Conservation (phyloP, 768 basidiomycete species). For the Megacollybia marginata region DNA sequence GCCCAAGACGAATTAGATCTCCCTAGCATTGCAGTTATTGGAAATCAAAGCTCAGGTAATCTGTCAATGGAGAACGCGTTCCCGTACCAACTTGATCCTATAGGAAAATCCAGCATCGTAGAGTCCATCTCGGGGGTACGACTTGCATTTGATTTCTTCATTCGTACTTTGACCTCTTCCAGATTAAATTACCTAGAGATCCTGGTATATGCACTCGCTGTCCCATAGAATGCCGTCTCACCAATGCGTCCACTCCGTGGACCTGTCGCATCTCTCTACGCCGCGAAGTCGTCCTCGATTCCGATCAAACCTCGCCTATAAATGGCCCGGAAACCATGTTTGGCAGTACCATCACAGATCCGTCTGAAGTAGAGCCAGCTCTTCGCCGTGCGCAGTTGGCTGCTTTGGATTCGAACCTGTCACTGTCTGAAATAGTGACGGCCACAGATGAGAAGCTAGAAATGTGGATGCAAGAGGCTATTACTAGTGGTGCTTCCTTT, state of each 20-base stretch:
- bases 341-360: slow-evolving; percentile 21
- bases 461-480: neutral
- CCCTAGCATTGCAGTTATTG: slow-evolving; percentile 43
- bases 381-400: slow-evolving; percentile 43
- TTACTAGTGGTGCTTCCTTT: slow-evolving; percentile 12
- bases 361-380: slow-evolving; percentile 30
- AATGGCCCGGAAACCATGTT: slow-evolving; percentile 2
- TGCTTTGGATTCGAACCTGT: slow-evolving; percentile 27
- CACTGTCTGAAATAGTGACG: slow-evolving; percentile 6
- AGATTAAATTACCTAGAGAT: slow-evolving; percentile 43
- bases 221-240: slow-evolving; percentile 29
- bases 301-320: slow-evolving; percentile 18
- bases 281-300: slow-evolving; percentile 13
- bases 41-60: slow-evolving; percentile 43
- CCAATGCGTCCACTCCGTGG: slow-evolving; percentile 17
- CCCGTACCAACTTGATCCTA: neutral
- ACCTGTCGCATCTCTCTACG: slow-evolving; percentile 36
- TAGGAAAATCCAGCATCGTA: slow-evolving; percentile 36
- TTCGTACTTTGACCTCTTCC: neutral
- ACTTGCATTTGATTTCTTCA: slow-evolving; percentile 1
- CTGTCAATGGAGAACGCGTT: neutral
- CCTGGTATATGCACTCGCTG: slow-evolving; percentile 39
- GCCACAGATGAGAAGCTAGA: neutral
- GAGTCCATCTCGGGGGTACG: slow-evolving; percentile 42
- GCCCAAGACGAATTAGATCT: slow-evolving; percentile 39